A percentile compares a stretch with the other conserved stretches of the same genome.
Conservation (phyloP, 2,329 filamentous ascomycete species). For the Ascomycota sp. region DNA sequence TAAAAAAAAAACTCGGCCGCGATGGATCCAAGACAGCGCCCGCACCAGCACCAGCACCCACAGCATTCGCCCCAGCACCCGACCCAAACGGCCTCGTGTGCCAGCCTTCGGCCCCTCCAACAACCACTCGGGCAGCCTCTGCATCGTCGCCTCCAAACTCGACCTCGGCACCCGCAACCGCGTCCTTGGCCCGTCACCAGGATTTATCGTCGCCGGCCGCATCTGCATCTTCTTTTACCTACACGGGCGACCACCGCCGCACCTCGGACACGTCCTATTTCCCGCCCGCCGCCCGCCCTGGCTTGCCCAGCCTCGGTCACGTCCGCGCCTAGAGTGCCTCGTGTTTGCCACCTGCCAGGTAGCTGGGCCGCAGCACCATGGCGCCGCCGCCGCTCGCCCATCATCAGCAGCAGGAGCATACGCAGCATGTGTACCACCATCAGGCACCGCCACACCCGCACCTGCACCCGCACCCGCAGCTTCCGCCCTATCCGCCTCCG, state of each 20-base stretch:
- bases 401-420: no score
- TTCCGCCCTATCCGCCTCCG: constrained; percentile 21
- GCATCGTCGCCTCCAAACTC: background rate
- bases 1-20: constrained; percentile 13
- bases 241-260: constrained; percentile 14
- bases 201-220: no score
- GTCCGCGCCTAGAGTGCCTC: constrained; percentile 24
- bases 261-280: constrained; percentile 24
- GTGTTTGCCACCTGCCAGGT: constrained; percentile 18
- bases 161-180: background rate
- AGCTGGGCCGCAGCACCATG: constrained; percentile 22
- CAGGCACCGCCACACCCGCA: constrained; percentile 8
- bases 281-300: constrained; percentile 10
- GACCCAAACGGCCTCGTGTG: no score
- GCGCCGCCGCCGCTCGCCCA: constrained; percentile 23
- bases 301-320: constrained; percentile 15
- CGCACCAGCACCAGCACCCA: constrained; percentile 1
- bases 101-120: no score
- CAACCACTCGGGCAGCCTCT: background rate
- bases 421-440: no score
- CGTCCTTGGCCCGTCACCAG: no score
- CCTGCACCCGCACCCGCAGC: constrained; percentile 8
- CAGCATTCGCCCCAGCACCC: background rate
- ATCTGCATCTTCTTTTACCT: no score
- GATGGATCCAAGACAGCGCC: constrained; percentile 12